Evolutionary conservation across 2,329 filamentous ascomycete species (phyloP).

Genomic region (Exophiala xenobiotica): DNA sequence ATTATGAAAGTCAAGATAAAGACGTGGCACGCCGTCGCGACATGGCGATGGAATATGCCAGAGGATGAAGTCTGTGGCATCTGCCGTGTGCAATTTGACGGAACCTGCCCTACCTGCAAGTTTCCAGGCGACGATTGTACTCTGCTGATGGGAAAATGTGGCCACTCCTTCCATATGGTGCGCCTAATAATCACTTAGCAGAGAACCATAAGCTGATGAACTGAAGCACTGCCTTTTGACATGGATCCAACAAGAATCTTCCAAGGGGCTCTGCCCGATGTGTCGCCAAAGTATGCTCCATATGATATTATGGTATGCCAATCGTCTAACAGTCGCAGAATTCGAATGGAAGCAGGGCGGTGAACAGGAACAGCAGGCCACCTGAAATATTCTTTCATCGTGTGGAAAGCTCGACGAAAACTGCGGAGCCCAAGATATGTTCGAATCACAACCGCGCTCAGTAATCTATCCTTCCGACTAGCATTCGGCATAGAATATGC

Average conservation of each 20-base stretch:
- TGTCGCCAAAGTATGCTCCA: conserved; percentile 70
- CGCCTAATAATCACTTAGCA: conserved; percentile 24
- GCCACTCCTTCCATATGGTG: conserved; percentile 97
- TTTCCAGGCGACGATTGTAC: conserved; percentile 96
- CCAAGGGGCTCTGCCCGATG: conserved; percentile 95
- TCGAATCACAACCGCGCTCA: too few relatives aligned
- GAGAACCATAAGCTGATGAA: conserved; percentile 8
- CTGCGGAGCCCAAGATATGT: too few relatives aligned
- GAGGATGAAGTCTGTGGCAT: conserved; percentile 98
- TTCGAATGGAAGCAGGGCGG: conserved; percentile 54
- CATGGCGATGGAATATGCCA: conserved; percentile 96
- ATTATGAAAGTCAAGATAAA: conserved; percentile 93
- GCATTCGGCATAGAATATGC: too few relatives aligned
- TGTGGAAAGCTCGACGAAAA: too few relatives aligned
- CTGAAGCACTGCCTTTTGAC: conserved; percentile 85
- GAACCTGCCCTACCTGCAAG: conserved; percentile 96
- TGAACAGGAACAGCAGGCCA: conserved; percentile 13
- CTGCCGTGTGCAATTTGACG: conserved; percentile 96
- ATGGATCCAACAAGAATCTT: conserved; percentile 94
- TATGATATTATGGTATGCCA: not conserved
- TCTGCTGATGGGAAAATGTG: conserved; percentile 89
- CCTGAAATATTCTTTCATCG: too few relatives aligned
- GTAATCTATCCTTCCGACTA: too few relatives aligned
- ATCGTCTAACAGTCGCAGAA: conserved; percentile 39
- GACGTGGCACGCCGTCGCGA: conserved; percentile 89